Percentiles rank a stretch among this genome's conserved stretches.
phyloP scores from a whole-genome alignment of 169 alveolate species.

The Babesia ovis region DNA sequence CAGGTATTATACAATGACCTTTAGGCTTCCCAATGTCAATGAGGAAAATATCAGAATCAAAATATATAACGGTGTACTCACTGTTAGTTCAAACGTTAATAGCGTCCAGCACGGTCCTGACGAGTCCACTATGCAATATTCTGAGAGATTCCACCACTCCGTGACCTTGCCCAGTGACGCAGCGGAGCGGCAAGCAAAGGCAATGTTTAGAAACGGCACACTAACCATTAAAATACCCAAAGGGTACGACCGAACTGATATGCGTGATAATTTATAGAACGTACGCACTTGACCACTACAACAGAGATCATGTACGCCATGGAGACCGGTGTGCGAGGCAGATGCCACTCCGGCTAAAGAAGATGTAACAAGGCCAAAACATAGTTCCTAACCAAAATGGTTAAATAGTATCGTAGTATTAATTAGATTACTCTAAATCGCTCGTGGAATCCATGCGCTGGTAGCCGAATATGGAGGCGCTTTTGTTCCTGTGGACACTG shows the following conservation, averaged over 20 bases:
- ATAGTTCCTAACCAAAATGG: neutral
- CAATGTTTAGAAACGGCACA: constrained; percentile 26
- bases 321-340: neutral
- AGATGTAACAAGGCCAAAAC: neutral
- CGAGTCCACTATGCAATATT: neutral
- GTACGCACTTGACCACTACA: neutral
- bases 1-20: constrained; percentile 8
- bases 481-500: neutral
- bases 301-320: neutral
- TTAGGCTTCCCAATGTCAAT: constrained; percentile 32
- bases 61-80: constrained; percentile 21
- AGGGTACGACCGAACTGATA: neutral
- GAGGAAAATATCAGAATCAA: constrained; percentile 26
- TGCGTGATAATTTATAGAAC: neutral
- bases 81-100: constrained; percentile 1
- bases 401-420: neutral
- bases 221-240: constrained; percentile 35
- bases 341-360: neutral
- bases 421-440: too few relatives aligned
- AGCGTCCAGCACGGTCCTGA: constrained; percentile 7
- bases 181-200: constrained; percentile 33
- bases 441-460: neutral
- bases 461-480: neutral
- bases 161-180: constrained; percentile 35
- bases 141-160: constrained; percentile 31